A percentile compares a stretch with the other conserved stretches of the same genome.
Conservation (phyloP, 2,329 filamentous ascomycete genomes). For the Cladosporium cucumerinum region DNA sequence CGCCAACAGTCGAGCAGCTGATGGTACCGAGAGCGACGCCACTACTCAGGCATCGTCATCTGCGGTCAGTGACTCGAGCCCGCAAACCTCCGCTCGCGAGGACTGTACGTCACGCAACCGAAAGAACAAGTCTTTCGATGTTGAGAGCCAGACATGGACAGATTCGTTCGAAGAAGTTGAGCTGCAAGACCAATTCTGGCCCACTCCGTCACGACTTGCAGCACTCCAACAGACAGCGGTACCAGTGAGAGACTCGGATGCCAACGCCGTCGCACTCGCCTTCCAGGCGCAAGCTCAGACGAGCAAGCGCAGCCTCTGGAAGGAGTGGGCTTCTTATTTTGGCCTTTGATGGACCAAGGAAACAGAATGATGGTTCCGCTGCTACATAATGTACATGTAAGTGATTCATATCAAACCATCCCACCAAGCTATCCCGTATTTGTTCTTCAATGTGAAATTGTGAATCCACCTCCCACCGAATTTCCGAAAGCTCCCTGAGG, state of each 20-base stretch:
- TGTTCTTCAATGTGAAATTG: neutral
- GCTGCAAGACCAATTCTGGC: neutral
- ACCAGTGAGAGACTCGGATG: neutral
- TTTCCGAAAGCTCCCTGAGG: too few species aligned
- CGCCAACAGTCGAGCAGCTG: neutral
- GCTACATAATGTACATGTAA: neutral
- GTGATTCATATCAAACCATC: neutral
- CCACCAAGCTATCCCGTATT: neutral
- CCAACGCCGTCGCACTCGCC: neutral
- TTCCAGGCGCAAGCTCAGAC: neutral
- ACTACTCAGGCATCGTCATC: neutral
- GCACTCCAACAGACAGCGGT: neutral
- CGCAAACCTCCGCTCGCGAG: neutral
- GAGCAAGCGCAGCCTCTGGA: neutral
- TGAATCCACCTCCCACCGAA: neutral
- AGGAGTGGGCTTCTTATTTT: neutral
- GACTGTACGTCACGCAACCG: neutral
- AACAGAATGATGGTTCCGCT: neutral
- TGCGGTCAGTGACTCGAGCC: neutral
- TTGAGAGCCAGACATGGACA: neutral
- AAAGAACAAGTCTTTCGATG: neutral
- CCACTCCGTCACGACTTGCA: neutral
- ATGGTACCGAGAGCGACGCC: neutral
- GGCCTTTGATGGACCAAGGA: neutral
- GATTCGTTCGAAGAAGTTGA: neutral